Base-by-base conservation (phyloP, 352 stramenopile genomes). In the Lagenidium sp. region DNA sequence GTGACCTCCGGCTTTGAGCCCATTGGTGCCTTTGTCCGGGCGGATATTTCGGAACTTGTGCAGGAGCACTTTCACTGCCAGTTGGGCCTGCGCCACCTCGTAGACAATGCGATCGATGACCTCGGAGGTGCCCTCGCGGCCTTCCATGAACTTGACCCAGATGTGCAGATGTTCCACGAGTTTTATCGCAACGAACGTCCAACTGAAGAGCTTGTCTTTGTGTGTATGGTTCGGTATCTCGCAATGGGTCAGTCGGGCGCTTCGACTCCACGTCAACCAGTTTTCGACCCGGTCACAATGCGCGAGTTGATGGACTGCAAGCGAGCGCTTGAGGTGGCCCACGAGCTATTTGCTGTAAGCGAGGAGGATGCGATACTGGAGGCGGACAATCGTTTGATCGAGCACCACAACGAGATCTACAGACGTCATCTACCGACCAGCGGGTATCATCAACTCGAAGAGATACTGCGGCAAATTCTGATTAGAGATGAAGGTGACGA, bases 31-130 rank as follows among this genome's bases (percentile, higher is more conserved):
- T 61, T 36, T 44, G 48, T 74, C 3, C 61, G 49, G 22, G 55
- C 80, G 20, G 65, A 58, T 20, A 43, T 87, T 4, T 24, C 51
- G 0, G 43, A 53, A 4, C 59, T 84, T 21, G 55, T 66, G 13
- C 62, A 50, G 13, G 60, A 85, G 41, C 77, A 90, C 57, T 90
- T 82, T 23, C 67, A 68, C 7, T 84, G 67, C 49, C 63, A 81
- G 18, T 46, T 78, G 4, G 77, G 77, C 0, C 55, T 90, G 5
- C 58, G 49, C 19, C 56, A 63, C 7, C 47, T 90, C n/a, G 64
- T 84, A 3, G 65, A 82, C n/a, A 50, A 51, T 4, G 60, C 72
- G 3, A 44, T 77, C 24, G 34, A 38, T 1, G 66, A 57, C 22
- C 28, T 85, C 12, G 5, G 48, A 3, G 44, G 44, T 0, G 55